A percentile compares a stretch with the other conserved stretches of the same genome.
These are phyloP conservation scores for Smittium mucronatum DNA, from an alignment of 371 early-diverging fungal genomes.

Conservation along the genomic window DNA sequence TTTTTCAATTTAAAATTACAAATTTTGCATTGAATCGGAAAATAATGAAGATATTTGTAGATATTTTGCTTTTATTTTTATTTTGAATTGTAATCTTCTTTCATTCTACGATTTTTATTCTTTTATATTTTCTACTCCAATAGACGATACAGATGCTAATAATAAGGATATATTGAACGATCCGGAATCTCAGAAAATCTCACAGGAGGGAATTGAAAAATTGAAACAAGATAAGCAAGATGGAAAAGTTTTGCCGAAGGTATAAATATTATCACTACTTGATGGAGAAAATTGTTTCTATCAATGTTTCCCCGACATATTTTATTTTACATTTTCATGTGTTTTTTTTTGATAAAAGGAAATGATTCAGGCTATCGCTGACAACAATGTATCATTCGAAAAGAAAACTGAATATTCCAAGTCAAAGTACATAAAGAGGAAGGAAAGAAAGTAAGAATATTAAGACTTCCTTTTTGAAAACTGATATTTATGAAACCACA, in stretches of 20 bases:
- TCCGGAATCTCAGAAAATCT: conserved; percentile 58
- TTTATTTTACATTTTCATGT: no score
- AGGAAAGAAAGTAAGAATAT: conserved; percentile 86
- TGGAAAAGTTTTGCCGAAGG: conserved; percentile 37
- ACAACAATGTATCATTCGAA: conserved; percentile 71
- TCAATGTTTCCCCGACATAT: no score
- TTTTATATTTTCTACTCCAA: no score
- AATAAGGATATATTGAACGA: conserved; percentile 70
- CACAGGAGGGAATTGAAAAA: conserved; percentile 68
- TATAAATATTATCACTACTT: background rate
- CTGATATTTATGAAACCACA: no score
- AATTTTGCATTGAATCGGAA: no score
- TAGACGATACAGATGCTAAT: conserved; percentile 67
- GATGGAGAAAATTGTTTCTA: no score
- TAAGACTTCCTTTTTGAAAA: no score
- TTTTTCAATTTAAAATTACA: background rate
- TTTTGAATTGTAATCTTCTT: no score
- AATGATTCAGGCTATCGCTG: conserved; percentile 62
- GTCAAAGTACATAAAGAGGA: conserved; percentile 87
- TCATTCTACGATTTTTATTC: no score
- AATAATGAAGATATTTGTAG: no score
- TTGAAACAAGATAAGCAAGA: conserved; percentile 59
- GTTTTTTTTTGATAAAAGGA: conserved; percentile 30
- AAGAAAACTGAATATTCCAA: conserved; percentile 91
- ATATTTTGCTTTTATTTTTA: no score